Base-by-base conservation (phyloP, 2,329 filamentous ascomycete genomes). In the Salinomyces thailandicus region DNA sequence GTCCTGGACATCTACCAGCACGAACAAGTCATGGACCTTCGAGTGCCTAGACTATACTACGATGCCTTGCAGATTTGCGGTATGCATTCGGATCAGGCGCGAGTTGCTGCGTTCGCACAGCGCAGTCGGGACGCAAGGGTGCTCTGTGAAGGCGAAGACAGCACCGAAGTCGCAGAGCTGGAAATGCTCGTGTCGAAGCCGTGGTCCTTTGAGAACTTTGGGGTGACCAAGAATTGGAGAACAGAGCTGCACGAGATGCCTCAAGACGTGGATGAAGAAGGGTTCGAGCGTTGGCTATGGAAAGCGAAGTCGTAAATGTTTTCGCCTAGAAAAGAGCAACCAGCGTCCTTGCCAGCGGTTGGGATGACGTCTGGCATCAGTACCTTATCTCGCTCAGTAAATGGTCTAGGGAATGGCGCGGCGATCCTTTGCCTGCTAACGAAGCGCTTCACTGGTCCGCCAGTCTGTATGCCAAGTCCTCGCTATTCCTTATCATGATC, bases 1-100 rank as follows among this genome's bases (percentile, higher is more conserved):
- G 32, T 52, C 12, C 26, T 35, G 5, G 9, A 18, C 5, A 38
- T 50, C 5, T 49, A 48, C 36, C 8, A 35, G 13, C 29, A 39
- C 7, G 50, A 51, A 29, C 15, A 38, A 3, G 41, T 50, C 14
- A 30, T 35, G n/a, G 49, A 50, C 18, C 38, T 49, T 0, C 33
- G 49, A 5, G 27, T 53, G 7, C 45, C 49, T 2, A 36, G 49
- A 17, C 20, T 50, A 18, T 48, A 45, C 22, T 50, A 50, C 30
- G 49, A 52, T 36, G 49, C 46, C 2, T 50, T 52, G 19, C 47
- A 52, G 34, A 50, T 52, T 8, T 47, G 40, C 20, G 48, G 43
- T 11, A 46, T 49, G 46, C 49, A 51, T 29, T 36, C 39, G 3
- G 47, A 52, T 31, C 32, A 14, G 7, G 46, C 41, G 11, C 34